Conservation (phyloP, 2,329 filamentous ascomycete species). For the Tympanopsis confertula region DNA sequence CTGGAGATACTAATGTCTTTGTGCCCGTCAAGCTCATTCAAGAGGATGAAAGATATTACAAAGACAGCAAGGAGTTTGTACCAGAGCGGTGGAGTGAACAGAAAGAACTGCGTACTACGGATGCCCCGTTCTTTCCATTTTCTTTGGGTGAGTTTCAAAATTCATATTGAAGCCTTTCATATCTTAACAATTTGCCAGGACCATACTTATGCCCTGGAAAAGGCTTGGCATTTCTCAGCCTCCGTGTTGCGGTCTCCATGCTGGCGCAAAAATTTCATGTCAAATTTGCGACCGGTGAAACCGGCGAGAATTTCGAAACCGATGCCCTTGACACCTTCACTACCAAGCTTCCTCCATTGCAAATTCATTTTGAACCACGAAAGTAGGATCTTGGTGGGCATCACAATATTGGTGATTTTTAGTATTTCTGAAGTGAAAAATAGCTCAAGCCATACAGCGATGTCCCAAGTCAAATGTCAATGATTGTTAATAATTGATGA, state of each 20-base stretch:
- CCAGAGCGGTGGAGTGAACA: conserved; percentile 9
- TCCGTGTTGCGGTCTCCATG: background rate
- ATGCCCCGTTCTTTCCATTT: conserved; percentile 1
- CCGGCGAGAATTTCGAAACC: background rate
- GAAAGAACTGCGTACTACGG: background rate
- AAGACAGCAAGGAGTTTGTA: conserved; percentile 7
- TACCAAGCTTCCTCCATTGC: background rate
- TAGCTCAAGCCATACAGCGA: too few species aligned
- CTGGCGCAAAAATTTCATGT: background rate
- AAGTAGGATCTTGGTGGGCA: too few species aligned
- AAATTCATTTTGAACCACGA: background rate
- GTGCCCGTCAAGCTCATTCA: conserved; percentile 12
- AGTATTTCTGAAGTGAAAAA: too few species aligned
- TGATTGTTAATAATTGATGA: too few species aligned
- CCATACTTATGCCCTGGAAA: background rate
- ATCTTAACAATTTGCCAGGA: background rate
- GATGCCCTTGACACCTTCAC: background rate
- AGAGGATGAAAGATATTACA: conserved; percentile 9
- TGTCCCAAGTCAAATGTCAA: too few species aligned
- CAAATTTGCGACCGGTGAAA: background rate
- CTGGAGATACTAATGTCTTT: conserved; percentile 14
- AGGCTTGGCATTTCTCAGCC: background rate
- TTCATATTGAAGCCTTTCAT: background rate
- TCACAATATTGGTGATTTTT: too few species aligned
- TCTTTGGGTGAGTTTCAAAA: background rate